Conservation (phyloP, 768 basidiomycete genomes). For the Tulasnella sp. region DNA sequence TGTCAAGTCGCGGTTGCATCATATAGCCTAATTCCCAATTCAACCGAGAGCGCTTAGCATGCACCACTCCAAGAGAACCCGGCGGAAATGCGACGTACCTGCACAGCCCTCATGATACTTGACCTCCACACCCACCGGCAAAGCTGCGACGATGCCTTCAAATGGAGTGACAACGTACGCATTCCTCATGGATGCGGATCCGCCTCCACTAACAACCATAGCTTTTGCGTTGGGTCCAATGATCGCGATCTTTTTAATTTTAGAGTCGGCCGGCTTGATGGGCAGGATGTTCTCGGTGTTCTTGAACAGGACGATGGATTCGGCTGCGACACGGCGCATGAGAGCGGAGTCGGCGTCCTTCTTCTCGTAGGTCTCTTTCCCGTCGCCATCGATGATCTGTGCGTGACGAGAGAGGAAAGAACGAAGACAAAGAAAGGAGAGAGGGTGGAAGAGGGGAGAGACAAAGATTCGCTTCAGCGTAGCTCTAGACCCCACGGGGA, state of each 20-base stretch:
- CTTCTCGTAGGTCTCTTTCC: conserved; percentile 63
- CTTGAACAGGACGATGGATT: conserved; percentile 58
- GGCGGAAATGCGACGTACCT: conserved; percentile 41
- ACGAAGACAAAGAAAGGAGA: conserved; percentile 33
- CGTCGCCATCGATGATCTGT: conserved; percentile 46
- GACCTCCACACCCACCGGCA: conserved; percentile 50
- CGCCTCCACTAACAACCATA: conserved; percentile 69
- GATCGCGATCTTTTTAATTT: conserved; percentile 53
- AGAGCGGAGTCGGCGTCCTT: conserved; percentile 58
- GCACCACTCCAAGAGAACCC: not conserved
- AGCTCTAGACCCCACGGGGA: not conserved
- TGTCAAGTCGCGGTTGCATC: conserved; percentile 64
- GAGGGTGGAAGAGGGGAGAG: not conserved
- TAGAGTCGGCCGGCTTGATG: conserved; percentile 36
- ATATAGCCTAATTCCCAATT: conserved; percentile 49
- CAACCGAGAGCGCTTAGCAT: not conserved
- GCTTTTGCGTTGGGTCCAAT: conserved; percentile 68
- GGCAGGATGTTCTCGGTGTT: conserved; percentile 59
- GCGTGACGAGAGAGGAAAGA: conserved; percentile 49
- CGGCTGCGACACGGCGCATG: conserved; percentile 54
- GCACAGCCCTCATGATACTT: conserved; percentile 62
- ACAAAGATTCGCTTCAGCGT: conserved; percentile 41
- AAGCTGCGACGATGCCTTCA: conserved; percentile 53
- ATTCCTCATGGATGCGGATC: conserved; percentile 59
- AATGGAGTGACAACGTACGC: conserved; percentile 61